Conservation (phyloP, 805 yeast species). For the Schwanniomyces occidentalis region DNA sequence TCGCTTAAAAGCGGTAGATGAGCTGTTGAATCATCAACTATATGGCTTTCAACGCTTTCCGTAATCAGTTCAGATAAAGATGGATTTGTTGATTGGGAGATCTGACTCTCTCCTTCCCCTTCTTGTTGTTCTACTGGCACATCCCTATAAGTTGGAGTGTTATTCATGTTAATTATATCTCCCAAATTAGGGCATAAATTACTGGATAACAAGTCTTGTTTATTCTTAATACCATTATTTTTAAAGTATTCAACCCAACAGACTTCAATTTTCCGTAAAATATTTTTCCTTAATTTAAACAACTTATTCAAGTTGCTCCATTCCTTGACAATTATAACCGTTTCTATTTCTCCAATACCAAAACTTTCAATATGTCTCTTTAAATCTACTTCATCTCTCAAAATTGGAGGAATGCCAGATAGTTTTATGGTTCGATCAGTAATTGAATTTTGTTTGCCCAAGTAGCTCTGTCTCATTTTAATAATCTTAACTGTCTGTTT, state of each 20-base stretch:
- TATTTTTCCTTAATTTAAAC: conserved; percentile 55
- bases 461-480: conserved; percentile 70
- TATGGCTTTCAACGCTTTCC: conserved; percentile 19
- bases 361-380: conserved; percentile 74
- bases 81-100: conserved; percentile 5
- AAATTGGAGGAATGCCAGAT: conserved; percentile 83
- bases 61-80: conserved; percentile 29
- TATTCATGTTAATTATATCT: conserved; percentile 24
- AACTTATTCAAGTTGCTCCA: conserved; percentile 76
- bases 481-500: conserved; percentile 75
- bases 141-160: conserved; percentile 10
- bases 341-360: conserved; percentile 76
- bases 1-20: conserved; percentile 27
- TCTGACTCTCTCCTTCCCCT: conserved; percentile 1
- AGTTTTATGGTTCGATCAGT: conserved; percentile 89
- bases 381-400: conserved; percentile 70
- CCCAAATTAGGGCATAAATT: conserved; percentile 29
- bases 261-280: conserved; percentile 61
- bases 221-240: conserved; percentile 27
- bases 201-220: conserved; percentile 27
- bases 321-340: conserved; percentile 79
- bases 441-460: conserved; percentile 84
- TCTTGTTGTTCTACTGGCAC: conserved; percentile 10
- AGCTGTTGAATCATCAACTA: conserved; percentile 11
- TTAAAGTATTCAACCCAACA: conserved; percentile 70